Conservation (phyloP, 1,284 basidiomycete genomes). For the Ceratobasidium sp. region DNA sequence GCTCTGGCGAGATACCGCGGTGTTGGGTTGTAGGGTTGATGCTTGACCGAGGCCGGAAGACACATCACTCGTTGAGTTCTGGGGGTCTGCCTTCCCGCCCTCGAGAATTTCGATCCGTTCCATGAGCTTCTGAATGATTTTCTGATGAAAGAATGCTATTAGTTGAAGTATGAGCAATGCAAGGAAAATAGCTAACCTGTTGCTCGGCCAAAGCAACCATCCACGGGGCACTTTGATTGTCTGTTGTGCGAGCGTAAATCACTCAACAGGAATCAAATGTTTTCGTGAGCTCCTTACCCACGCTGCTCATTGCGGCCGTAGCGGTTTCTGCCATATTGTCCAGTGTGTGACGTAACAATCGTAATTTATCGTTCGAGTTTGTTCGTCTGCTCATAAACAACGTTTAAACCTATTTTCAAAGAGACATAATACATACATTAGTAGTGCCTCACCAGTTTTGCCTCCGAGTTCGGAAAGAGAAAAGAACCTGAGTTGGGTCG, state of each 20-base stretch:
- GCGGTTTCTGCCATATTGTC: conserved; percentile 10
- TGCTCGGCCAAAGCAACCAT: neutral
- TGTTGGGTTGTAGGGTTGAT: too few relatives aligned
- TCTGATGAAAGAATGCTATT: neutral
- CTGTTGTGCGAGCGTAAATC: neutral
- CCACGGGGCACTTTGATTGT: too few relatives aligned
- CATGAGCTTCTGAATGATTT: neutral
- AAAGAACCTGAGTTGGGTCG: neutral
- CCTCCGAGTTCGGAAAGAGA: neutral
- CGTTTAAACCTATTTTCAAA: too few relatives aligned
- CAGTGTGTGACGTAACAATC: too few relatives aligned
- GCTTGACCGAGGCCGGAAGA: too few relatives aligned
- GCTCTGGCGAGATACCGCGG: too few relatives aligned
- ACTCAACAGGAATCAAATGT: neutral
- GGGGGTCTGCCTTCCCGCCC: neutral
- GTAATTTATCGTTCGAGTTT: too few relatives aligned
- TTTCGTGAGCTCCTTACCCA: neutral
- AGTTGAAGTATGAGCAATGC: neutral
- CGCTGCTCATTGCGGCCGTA: too few relatives aligned
- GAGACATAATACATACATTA: neutral
- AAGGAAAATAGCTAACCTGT: neutral
- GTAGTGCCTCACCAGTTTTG: neutral
- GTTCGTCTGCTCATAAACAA: too few relatives aligned
- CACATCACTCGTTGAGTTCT: neutral
- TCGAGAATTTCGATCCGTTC: neutral